Percentiles rank a stretch among this genome's conserved stretches.
These are phyloP conservation scores for Amyloporia xantha DNA, from an alignment of 768 basidiomycete species.

Conservation along the genomic window DNA sequence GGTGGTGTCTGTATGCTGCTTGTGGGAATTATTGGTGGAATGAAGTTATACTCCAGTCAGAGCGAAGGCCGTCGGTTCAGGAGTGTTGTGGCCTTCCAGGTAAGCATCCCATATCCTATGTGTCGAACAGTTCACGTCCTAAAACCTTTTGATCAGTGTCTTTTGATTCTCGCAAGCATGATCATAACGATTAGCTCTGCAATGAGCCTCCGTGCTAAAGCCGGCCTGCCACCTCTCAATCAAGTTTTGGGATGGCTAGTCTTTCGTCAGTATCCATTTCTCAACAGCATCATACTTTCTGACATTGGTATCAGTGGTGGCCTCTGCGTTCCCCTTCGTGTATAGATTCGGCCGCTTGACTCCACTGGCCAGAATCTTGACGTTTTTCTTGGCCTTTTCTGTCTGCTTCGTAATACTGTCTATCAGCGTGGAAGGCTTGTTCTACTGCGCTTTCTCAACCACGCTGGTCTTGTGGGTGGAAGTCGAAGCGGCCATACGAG, in stretches of 20 bases:
- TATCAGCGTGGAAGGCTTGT: conserved; percentile 76
- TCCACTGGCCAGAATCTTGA: conserved; percentile 45
- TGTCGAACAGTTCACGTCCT: neutral
- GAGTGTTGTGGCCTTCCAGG: conserved; percentile 6
- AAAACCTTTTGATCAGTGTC: conserved; percentile 26
- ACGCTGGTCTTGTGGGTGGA: conserved; percentile 64
- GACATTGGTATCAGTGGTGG: no score
- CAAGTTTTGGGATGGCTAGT: conserved; percentile 61
- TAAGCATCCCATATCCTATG: neutral
- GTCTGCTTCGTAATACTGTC: conserved; percentile 76
- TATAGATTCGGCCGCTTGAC: conserved; percentile 23
- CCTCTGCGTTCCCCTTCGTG: conserved; percentile 46
- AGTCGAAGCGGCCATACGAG: conserved; percentile 41
- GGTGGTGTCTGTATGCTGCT: conserved; percentile 44
- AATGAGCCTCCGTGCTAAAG: conserved; percentile 53
- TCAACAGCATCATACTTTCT: no score
- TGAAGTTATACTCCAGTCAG: neutral
- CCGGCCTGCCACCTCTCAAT: conserved; percentile 54
- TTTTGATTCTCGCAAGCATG: conserved; percentile 42
- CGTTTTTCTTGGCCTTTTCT: conserved; percentile 64
- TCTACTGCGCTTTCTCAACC: conserved; percentile 63
- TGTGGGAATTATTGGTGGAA: conserved; percentile 22
- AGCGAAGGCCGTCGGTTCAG: conserved; percentile 3
- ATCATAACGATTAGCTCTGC: conserved; percentile 53
- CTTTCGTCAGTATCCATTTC: conserved; percentile 50